phyloP scores from a whole-genome alignment of 1,139 yeast species.

The Suhomyces yuchorum region DNA sequence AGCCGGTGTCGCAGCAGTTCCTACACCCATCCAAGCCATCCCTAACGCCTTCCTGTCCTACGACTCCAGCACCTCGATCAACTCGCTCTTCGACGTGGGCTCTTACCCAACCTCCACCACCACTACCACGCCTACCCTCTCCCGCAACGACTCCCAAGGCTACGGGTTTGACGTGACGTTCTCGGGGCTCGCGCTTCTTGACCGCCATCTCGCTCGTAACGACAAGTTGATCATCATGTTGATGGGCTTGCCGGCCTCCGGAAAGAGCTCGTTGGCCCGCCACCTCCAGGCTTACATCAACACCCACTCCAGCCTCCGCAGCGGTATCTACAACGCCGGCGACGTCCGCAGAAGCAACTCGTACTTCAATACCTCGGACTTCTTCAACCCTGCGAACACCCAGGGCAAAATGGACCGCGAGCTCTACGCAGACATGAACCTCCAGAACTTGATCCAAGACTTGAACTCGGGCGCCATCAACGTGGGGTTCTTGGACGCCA shows the following conservation, averaged over 20 bases:
- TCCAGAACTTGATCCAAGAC: slow-evolving; percentile 50
- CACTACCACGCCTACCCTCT: slow-evolving; percentile 18
- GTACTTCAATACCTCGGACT: slow-evolving; percentile 62
- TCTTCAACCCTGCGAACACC: slow-evolving; percentile 53
- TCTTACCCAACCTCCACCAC: slow-evolving; percentile 19
- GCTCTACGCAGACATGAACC: slow-evolving; percentile 58
- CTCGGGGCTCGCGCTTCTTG: not conserved
- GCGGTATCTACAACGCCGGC: slow-evolving; percentile 32
- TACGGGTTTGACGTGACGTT: not conserved
- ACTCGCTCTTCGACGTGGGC: slow-evolving; percentile 30
- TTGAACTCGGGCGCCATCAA: slow-evolving; percentile 47
- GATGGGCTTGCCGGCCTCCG: slow-evolving; percentile 73
- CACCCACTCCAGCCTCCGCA: slow-evolving; percentile 33
- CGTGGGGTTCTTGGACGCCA: slow-evolving; percentile 71
- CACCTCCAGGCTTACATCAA: slow-evolving; percentile 49
- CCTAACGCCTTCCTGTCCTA: slow-evolving; percentile 11
- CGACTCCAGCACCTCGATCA: slow-evolving; percentile 30
- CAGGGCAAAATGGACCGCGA: slow-evolving; percentile 54
- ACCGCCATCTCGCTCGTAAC: slow-evolving; percentile 6
- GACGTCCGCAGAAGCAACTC: slow-evolving; percentile 28
- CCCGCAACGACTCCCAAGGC: slow-evolving; percentile 17
- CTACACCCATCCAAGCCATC: not conserved
- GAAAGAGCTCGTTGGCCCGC: slow-evolving; percentile 64
- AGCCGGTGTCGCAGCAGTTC: not conserved
- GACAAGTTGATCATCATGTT: slow-evolving; percentile 42